phyloP scores from a whole-genome alignment of 495 filamentous ascomycete species.

The Xylaria telfairii region DNA sequence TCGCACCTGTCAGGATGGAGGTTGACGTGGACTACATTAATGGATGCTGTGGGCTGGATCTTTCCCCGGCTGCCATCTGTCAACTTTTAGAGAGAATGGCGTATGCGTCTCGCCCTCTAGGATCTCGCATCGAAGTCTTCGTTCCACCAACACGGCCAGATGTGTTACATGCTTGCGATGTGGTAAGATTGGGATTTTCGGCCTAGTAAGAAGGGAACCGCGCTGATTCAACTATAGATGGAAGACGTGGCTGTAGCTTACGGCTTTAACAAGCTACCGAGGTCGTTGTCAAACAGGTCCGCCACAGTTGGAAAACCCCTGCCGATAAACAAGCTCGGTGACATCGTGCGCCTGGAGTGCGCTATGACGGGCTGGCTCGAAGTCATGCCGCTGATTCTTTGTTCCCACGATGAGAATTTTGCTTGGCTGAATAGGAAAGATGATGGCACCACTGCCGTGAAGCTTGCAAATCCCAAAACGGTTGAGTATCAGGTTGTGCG shows the following conservation, averaged over 20 bases:
- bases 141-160: constrained; percentile 91
- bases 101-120: constrained; percentile 68
- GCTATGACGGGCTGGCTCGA: constrained; percentile 97
- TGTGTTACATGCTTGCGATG: constrained; percentile 93
- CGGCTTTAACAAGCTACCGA: constrained; percentile 93
- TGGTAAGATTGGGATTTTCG: constrained; percentile 43
- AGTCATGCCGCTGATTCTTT: constrained; percentile 95
- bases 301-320: constrained; percentile 82
- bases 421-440: constrained; percentile 92
- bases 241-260: constrained; percentile 96
- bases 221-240: constrained; percentile 59
- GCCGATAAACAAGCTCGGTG: constrained; percentile 89
- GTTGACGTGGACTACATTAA: constrained; percentile 94
- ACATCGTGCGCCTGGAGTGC: constrained; percentile 88
- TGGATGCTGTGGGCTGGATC: constrained; percentile 80
- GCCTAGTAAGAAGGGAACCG: background rate
- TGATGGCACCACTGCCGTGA: constrained; percentile 83
- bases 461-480: constrained; percentile 94
- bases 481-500: constrained; percentile 96
- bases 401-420: constrained; percentile 99
- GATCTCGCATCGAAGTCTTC: constrained; percentile 73
- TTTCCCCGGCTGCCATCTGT: constrained; percentile 74
- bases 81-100: constrained; percentile 86
- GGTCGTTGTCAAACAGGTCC: constrained; percentile 75
- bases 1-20: constrained; percentile 74